These are phyloP conservation scores for Lasiodiplodia sp. DNA, from an alignment of 2,329 filamentous ascomycete species.

Conservation along the genomic window DNA sequence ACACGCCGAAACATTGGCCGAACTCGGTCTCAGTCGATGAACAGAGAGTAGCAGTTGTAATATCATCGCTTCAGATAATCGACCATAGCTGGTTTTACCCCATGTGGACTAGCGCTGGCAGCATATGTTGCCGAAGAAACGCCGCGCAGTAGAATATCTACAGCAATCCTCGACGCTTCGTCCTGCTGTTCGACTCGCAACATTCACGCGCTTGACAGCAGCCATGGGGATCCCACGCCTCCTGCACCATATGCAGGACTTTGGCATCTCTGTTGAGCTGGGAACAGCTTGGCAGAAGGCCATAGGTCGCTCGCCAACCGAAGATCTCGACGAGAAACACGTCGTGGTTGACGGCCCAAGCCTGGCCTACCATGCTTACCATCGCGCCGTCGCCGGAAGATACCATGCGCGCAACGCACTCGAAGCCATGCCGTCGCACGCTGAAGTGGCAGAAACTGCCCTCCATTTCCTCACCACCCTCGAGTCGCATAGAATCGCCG, in stretches of 20 bases:
- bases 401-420: slow-evolving; percentile 21
- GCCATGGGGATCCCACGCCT: slow-evolving; percentile 29
- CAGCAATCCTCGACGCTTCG: background rate
- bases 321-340: background rate
- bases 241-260: slow-evolving; percentile 22
- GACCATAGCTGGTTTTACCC: background rate
- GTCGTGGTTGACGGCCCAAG: slow-evolving; percentile 30
- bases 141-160: background rate
- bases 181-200: background rate
- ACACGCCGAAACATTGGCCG: background rate
- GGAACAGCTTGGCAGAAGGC: slow-evolving; percentile 12
- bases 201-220: background rate
- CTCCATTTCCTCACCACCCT: slow-evolving; percentile 68
- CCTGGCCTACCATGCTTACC: slow-evolving; percentile 29
- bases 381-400: slow-evolving; percentile 25
- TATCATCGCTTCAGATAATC: no score
- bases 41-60: no score
- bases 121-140: background rate
- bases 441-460: slow-evolving; percentile 64
- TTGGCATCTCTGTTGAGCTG: slow-evolving; percentile 26
- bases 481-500: slow-evolving; percentile 59
- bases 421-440: slow-evolving; percentile 62
- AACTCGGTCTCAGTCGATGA: background rate
- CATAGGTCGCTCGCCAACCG: background rate
- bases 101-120: background rate